Base-by-base conservation (phyloP, 2,329 filamentous ascomycete species). In the Exophiala oligosperma region DNA sequence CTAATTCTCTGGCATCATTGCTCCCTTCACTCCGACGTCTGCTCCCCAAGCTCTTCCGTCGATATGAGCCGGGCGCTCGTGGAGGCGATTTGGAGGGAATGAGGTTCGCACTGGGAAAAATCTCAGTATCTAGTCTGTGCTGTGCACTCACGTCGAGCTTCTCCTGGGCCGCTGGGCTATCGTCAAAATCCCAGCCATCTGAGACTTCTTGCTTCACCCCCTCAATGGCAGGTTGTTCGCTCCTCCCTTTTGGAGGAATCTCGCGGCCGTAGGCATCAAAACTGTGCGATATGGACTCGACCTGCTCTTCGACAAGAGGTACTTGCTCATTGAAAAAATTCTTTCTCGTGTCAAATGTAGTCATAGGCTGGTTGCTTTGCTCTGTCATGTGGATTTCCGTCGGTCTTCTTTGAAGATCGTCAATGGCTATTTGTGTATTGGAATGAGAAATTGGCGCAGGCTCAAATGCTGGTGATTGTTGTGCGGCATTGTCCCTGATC, bases 121-220 rank as follows among this genome's bases (percentile, higher is more conserved):
- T 82, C 72, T 97, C 93, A 0, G 88, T 94, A 69, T 97, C 93
- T 1, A 91, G 92, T 61, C 92, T 76, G 60, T 83, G 77, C 9
- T 86, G 75, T 73, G 87, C 64, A 68, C 79, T 32, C 9, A 79
- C 71, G 54, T 81, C 80, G 64, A 69, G 26, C 1, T 69, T 64
- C 49, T 73, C 73, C 47, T 82, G 75, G 0, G 83, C 76, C 52
- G 77, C 68, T n/a, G 81, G 78, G 7, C 85, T 81, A 58, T 97
- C 92, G 54, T 93, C 91, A 66, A 99, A 99, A 69, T 95, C 92
- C 94, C 94, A 99, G 7, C 84, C 90, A 68, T 96, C 92, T 0
- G 81, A 70, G 58, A 89, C 86, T 3, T 80, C 76, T 6, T 73
- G 68, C 47, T 37, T 68, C 2, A 44, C 23, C 35, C 67, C 67